Evolutionary conservation across 192 early-diverging fungal genomes (phyloP), one percentile per base, ranked within the genome.

Genomic region (Podila verticillata): DNA sequence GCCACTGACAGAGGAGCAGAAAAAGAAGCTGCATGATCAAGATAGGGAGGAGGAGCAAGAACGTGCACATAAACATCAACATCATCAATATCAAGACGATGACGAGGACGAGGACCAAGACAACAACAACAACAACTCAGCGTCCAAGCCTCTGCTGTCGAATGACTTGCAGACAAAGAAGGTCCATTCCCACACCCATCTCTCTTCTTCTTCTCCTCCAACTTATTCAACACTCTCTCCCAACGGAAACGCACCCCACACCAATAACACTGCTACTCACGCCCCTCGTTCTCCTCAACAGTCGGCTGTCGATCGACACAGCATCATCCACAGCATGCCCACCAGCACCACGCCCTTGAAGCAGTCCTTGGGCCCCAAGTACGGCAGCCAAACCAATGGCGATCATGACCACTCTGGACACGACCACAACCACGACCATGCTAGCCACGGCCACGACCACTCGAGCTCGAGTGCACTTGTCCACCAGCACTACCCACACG

Each of bases 401-500:
- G 22, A 15, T 51, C 20, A 15, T 59, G 57, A 19, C 30, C 57
- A 59, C 9, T n/a, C n/a, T n/a, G n/a, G 57, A 3, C 61, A 64
- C 49, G 29, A 47, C 36, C 63, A 39, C 20, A 48, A 47, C 35
- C 63, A 78, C 20, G 30, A 48, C 54, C 61, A 75, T 36, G 17
- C 22, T 30, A n/a, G n/a, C n/a, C n/a, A n/a, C n/a, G n/a, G n/a
- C n/a, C 54, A 64, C 57, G 20, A 30, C 3, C 51, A 63, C 35
- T 15, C 39, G 4, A 20, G 4, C 63, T 70, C 28, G 51, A 57
- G 65, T 51, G 19, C 54, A 44, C 39, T 44, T 15, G 15, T 44
- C 65, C 51, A 68, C 57, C 58, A 72, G 57, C 61, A 44, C 66
- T 7, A 80, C 70, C 59, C 73, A 12, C 58, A 75, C 51, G 57